Evolutionary conservation across 2,329 filamentous ascomycete genomes (phyloP).

Genomic region (Setomelanomma holmii): DNA sequence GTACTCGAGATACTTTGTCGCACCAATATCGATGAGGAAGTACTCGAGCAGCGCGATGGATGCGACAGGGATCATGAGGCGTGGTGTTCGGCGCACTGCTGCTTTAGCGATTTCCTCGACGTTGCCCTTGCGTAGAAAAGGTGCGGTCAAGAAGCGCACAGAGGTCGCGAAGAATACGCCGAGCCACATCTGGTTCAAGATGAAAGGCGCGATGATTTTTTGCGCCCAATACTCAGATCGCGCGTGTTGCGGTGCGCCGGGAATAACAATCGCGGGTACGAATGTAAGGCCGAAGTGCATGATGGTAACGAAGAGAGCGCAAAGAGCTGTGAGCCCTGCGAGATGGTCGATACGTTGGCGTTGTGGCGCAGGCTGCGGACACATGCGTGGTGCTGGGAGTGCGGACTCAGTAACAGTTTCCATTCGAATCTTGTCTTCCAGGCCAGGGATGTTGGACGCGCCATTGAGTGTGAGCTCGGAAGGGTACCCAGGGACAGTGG

Average conservation of each 20-base stretch:
- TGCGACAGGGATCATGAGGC: conserved; percentile 51
- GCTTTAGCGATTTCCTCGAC: conserved; percentile 51
- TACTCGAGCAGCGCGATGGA: conserved; percentile 52
- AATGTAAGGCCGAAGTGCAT: conserved; percentile 57
- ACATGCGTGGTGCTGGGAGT: conserved; percentile 39
- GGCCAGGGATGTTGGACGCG: conserved; percentile 3
- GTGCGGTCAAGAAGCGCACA: conserved; percentile 51
- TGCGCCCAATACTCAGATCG: conserved; percentile 51
- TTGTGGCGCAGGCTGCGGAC: conserved; percentile 30
- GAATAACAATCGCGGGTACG: conserved; percentile 46
- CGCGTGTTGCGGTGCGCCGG: conserved; percentile 47
- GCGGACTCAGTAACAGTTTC: conserved; percentile 39
- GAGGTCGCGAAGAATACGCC: conserved; percentile 55
- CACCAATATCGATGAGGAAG: conserved; percentile 52
- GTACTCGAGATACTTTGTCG: conserved; percentile 50
- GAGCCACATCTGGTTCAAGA: background rate
- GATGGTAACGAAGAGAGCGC: conserved; percentile 54
- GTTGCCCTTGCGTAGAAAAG: conserved; percentile 50
- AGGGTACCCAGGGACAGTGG: conserved; percentile 3
- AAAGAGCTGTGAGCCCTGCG: conserved; percentile 55
- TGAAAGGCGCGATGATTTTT: conserved; percentile 52
- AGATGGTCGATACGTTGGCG: conserved; percentile 54
- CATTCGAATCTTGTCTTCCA: conserved; percentile 35
- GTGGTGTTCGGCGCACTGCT: conserved; percentile 49
- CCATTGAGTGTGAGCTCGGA: conserved; percentile 27